Percentiles rank a stretch among this genome's conserved stretches.
Evolutionary conservation across 1,284 basidiomycete species (phyloP).

Genomic region (Vanrija sp.): DNA sequence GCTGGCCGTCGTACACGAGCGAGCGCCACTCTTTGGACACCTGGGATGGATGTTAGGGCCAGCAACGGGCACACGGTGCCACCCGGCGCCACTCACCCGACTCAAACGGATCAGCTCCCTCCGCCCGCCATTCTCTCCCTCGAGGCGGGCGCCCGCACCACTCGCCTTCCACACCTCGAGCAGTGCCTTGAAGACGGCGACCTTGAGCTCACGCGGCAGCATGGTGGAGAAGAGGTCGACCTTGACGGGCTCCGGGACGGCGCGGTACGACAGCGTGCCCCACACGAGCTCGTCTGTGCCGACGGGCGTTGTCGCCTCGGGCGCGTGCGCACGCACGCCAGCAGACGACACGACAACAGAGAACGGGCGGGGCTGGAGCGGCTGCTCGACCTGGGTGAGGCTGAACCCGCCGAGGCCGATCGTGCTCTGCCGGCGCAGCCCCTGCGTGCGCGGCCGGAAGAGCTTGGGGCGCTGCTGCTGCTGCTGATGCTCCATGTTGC

Average conservation of each 20-base stretch:
- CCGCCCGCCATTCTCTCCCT: slow-evolving; percentile 65
- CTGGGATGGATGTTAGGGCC: slow-evolving; percentile 49
- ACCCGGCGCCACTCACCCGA: slow-evolving; percentile 57
- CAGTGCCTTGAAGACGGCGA: slow-evolving; percentile 57
- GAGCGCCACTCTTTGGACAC: slow-evolving; percentile 76
- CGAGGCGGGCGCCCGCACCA: slow-evolving; percentile 57
- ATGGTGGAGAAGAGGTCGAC: slow-evolving; percentile 46
- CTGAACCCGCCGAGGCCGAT: background rate
- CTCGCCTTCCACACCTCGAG: slow-evolving; percentile 53
- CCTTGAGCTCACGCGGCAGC: slow-evolving; percentile 68
- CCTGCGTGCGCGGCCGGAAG: too few relatives aligned
- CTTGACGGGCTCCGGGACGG: background rate
- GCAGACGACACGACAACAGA: slow-evolving; percentile 13
- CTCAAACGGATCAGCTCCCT: slow-evolving; percentile 73
- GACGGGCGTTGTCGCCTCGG: background rate
- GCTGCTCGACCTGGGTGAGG: background rate
- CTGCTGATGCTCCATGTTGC: too few relatives aligned
- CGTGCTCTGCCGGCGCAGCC: background rate
- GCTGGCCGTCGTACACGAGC: slow-evolving; percentile 78
- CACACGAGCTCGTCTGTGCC: slow-evolving; percentile 17
- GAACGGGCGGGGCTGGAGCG: slow-evolving; percentile 2
- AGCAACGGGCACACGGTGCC: background rate
- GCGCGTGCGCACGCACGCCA: slow-evolving; percentile 6
- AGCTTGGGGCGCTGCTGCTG: too few relatives aligned
- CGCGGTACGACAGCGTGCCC: slow-evolving; percentile 19